Evolutionary conservation across 345 rosid species (phyloP).

Genomic region (Turnera subulata): DNA sequence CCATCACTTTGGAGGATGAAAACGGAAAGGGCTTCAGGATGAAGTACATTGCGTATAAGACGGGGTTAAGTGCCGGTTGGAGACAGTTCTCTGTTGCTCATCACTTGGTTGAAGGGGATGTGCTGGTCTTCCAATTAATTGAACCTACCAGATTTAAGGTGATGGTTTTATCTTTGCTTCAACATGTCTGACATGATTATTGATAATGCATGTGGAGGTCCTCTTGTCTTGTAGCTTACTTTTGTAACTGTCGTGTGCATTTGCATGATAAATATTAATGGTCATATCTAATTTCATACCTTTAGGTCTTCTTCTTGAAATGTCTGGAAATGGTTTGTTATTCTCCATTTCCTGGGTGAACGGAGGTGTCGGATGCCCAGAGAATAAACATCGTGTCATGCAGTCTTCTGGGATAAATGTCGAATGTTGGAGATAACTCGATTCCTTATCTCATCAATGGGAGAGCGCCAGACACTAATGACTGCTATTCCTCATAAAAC

Average conservation of each 20-base stretch:
- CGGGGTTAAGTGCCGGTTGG: slow-evolving; percentile 97
- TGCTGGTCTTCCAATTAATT: slow-evolving; percentile 68
- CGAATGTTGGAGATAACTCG: background rate
- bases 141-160: slow-evolving; percentile 67
- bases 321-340: no score
- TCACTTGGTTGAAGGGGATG: slow-evolving; percentile 75
- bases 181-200: background rate
- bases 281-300: no score
- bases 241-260: background rate
- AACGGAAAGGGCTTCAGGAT: slow-evolving; percentile 38
- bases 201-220: no score
- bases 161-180: slow-evolving; percentile 1
- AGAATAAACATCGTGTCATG: no score
- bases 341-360: no score
- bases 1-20: slow-evolving; percentile 58
- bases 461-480: background rate
- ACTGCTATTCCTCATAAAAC: background rate
- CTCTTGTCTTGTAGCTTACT: no score
- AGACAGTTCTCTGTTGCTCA: slow-evolving; percentile 63
- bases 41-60: slow-evolving; percentile 58
- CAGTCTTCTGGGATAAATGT: background rate
- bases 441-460: background rate
- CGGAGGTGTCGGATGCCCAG: no score
- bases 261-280: background rate
- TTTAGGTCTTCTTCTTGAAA: no score